Conservation (phyloP, 805 yeast species). For the Kodamaea jinghongensis region DNA sequence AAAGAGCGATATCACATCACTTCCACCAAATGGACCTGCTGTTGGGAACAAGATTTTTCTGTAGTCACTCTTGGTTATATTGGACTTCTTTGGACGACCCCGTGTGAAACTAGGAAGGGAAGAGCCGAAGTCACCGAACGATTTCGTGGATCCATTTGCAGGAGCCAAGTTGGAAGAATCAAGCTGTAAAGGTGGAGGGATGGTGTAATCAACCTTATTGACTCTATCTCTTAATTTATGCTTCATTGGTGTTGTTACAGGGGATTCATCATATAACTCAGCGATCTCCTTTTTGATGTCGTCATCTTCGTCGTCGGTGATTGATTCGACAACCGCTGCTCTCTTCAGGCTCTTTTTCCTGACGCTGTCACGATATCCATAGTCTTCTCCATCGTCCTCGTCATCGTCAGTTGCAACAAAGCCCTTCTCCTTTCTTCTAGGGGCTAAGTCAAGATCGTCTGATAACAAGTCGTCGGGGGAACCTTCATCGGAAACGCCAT, state of each 20-base stretch:
- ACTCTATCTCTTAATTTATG: conserved; percentile 49
- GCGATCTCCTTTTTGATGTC: conserved; percentile 62
- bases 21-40: conserved; percentile 97
- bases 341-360: conserved; percentile 8
- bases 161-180: neutral
- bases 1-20: conserved; percentile 82
- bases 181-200: conserved; percentile 65
- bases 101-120: conserved; percentile 30
- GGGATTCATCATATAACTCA: conserved; percentile 61
- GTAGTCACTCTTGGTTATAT: conserved; percentile 43
- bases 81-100: conserved; percentile 16
- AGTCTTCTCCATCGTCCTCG: conserved; percentile 17
- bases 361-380: conserved; percentile 7
- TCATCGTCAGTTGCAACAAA: conserved; percentile 41
- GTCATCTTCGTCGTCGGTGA: conserved; percentile 24
- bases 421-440: conserved; percentile 13
- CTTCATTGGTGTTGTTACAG: conserved; percentile 46
- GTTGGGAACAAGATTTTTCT: conserved; percentile 82
- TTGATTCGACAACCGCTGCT: neutral
- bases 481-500: conserved; percentile 1
- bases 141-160: neutral
- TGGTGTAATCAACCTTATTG: conserved; percentile 65
- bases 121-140: neutral
- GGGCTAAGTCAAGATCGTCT: conserved; percentile 11
- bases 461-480: conserved; percentile 15